A percentile compares a stretch with the other conserved stretches of the same genome.
phyloP scores from a whole-genome alignment of 768 basidiomycete genomes.

The Mrakia blollopis region DNA sequence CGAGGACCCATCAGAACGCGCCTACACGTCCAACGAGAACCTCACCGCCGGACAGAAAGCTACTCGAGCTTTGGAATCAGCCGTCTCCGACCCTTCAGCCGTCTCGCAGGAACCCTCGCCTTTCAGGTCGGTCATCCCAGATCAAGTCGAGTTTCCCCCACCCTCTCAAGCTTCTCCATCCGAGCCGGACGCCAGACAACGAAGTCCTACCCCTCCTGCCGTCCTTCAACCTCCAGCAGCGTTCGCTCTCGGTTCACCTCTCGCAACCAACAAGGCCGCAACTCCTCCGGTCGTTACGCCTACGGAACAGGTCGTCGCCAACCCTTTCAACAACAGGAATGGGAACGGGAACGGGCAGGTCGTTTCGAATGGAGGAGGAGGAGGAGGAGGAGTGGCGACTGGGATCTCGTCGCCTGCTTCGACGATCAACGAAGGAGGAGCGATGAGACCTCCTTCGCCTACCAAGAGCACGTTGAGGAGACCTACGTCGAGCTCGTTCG shows the following conservation, averaged over 20 bases:
- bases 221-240: neutral
- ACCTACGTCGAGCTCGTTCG: conserved; percentile 5
- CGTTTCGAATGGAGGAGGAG: neutral
- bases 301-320: neutral
- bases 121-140: conserved; percentile 25
- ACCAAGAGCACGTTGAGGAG: conserved; percentile 5
- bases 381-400: too few relatives aligned
- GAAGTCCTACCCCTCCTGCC: neutral
- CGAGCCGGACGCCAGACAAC: neutral
- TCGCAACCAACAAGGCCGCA: neutral
- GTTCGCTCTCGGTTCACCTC: neutral
- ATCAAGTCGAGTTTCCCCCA: conserved; percentile 7
- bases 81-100: conserved; percentile 21
- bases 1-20: neutral
- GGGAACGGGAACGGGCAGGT: neutral
- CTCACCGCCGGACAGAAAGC: neutral
- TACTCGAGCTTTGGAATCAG: conserved; percentile 11
- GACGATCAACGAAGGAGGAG: neutral
- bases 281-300: neutral
- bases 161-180: neutral
- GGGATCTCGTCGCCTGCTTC: neutral
- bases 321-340: conserved; percentile 17
- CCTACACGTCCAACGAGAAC: neutral
- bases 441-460: neutral
- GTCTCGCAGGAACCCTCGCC: conserved; percentile 28